Conservation (phyloP, 257 asterid genomes). For the Lithospermum erythrorhizon region DNA sequence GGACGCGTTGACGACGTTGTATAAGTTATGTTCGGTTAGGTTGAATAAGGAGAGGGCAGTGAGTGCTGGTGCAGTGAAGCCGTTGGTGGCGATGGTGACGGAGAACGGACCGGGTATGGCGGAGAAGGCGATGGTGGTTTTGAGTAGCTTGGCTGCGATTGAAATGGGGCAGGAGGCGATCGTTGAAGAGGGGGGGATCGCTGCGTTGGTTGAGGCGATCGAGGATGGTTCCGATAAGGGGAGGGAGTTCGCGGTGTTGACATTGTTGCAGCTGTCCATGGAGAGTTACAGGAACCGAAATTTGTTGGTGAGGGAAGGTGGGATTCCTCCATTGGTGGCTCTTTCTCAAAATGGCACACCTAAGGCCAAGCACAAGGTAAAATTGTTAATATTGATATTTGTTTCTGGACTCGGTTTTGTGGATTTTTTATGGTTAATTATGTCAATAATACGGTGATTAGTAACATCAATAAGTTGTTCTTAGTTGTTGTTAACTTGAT, state of each 20-base stretch:
- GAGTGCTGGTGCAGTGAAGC: constrained; percentile 71
- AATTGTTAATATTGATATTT: too few relatives aligned
- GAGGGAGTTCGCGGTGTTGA: constrained; percentile 77
- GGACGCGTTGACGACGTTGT: constrained; percentile 82
- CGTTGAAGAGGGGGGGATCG: constrained; percentile 80
- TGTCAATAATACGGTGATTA: too few relatives aligned
- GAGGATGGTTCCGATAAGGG: constrained; percentile 85
- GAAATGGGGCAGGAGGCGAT: constrained; percentile 63
- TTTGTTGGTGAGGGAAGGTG: constrained; percentile 90
- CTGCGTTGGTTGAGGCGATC: constrained; percentile 71
- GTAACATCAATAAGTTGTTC: too few relatives aligned
- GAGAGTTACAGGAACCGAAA: constrained; percentile 72
- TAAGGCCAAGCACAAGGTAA: constrained; percentile 89
- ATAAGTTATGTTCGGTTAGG: constrained; percentile 57
- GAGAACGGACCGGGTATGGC: constrained; percentile 73
- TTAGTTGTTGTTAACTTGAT: too few relatives aligned
- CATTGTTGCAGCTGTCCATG: constrained; percentile 66
- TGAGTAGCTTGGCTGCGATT: constrained; percentile 66
- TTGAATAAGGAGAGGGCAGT: constrained; percentile 90
- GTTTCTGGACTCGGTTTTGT: too few relatives aligned
- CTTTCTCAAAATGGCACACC: constrained; percentile 78
- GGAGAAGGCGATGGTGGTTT: constrained; percentile 95
- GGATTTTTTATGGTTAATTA: too few relatives aligned
- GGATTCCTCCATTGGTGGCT: constrained; percentile 91
- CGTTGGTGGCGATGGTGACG: constrained; percentile 57